Conservation (phyloP, 192 early-diverging fungal species). For the Podila horticola region DNA sequence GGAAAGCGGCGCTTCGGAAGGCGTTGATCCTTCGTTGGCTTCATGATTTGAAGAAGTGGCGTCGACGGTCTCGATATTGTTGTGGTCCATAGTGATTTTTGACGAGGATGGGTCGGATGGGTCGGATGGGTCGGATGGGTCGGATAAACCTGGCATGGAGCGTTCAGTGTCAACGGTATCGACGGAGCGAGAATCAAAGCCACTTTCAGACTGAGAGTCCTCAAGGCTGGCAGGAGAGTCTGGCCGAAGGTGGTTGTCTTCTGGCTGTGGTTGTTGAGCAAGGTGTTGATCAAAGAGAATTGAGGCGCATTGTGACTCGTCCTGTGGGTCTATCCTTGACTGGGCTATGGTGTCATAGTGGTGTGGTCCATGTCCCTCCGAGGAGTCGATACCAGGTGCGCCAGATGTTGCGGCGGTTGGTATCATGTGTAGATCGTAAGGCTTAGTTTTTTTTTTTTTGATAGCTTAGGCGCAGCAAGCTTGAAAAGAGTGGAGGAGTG, state of each 20-base stretch:
- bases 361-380: neutral
- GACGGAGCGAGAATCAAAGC: constrained; percentile 1
- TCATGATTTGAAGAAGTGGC: too few species aligned
- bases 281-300: neutral
- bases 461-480: too few species aligned
- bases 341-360: neutral
- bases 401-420: neutral
- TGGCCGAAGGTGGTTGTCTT: constrained; percentile 5
- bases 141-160: neutral
- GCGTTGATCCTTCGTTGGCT: too few species aligned
- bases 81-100: neutral
- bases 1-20: too few species aligned
- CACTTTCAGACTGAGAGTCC: constrained; percentile 23
- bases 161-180: constrained; percentile 4
- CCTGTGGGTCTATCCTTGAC: neutral
- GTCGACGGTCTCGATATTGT: neutral
- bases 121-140: neutral
- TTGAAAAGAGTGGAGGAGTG: too few species aligned
- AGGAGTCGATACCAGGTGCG: constrained; percentile 4
- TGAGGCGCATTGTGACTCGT: neutral
- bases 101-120: neutral
- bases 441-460: too few species aligned
- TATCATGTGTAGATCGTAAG: neutral
- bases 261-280: neutral
- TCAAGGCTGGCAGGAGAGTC: constrained; percentile 41